Evolutionary conservation across 768 basidiomycete species (phyloP).

Genomic region (Tricholoma matsutake): DNA sequence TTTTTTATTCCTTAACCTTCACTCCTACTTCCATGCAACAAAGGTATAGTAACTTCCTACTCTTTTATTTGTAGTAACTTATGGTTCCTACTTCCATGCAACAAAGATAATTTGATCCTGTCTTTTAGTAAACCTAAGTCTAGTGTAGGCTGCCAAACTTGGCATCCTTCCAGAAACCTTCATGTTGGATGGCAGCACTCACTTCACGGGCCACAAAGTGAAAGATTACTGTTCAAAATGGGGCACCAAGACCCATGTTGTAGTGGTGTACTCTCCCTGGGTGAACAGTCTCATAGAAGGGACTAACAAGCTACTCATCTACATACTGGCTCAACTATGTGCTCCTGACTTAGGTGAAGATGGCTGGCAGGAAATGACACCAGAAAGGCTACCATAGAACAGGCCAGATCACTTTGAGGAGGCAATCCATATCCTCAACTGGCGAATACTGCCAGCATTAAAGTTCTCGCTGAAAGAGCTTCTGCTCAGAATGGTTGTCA

Average conservation of each 20-base stretch:
- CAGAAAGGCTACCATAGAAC: slow-evolving; percentile 18
- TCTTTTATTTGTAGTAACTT: no score
- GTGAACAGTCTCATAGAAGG: slow-evolving; percentile 36
- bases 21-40: no score
- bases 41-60: no score
- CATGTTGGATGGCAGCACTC: slow-evolving; percentile 18
- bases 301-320: slow-evolving; percentile 28
- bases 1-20: no score
- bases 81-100: no score
- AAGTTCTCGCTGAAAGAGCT: slow-evolving; percentile 30
- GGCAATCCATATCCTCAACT: slow-evolving; percentile 23
- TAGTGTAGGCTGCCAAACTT: no score
- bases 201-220: slow-evolving; percentile 20
- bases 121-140: no score
- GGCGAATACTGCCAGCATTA: slow-evolving; percentile 20
- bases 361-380: slow-evolving; percentile 18
- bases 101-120: no score
- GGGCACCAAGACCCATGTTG: slow-evolving; percentile 8
- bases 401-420: slow-evolving; percentile 33
- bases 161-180: slow-evolving; percentile 32
- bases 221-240: slow-evolving; percentile 20
- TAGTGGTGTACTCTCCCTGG: slow-evolving; percentile 1
- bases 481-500: slow-evolving; percentile 26
- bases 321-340: slow-evolving; percentile 26
- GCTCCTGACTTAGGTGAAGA: slow-evolving; percentile 18